Conservation (phyloP, 1,284 basidiomycete genomes). For the Singerocomus inundabilis region DNA sequence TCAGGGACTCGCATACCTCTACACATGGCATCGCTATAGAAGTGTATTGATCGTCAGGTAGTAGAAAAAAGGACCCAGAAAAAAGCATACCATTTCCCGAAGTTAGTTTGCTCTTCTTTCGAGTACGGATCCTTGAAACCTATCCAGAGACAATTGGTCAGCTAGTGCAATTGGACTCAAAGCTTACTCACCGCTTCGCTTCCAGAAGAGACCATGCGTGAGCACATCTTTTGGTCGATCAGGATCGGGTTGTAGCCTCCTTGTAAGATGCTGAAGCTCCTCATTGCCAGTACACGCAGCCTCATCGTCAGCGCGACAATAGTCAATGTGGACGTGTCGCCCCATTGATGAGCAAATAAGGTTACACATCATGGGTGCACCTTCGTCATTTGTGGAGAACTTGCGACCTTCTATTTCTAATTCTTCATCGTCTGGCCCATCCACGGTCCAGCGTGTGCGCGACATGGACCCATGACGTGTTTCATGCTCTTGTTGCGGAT, state of each 20-base stretch:
- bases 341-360: conserved; percentile 55
- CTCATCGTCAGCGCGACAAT: conserved; percentile 45
- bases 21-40: conserved; percentile 53
- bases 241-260: conserved; percentile 45
- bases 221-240: conserved; percentile 51
- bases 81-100: conserved; percentile 48
- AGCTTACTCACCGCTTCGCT: conserved; percentile 43
- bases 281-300: conserved; percentile 38
- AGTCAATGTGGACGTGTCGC: conserved; percentile 55
- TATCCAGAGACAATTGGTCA: conserved; percentile 3
- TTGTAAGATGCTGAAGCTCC: conserved; percentile 47
- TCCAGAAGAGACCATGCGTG: conserved; percentile 57
- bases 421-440: conserved; percentile 43
- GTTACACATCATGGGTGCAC: conserved; percentile 64
- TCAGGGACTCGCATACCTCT: conserved; percentile 10
- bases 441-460: conserved; percentile 52
- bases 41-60: neutral
- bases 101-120: conserved; percentile 49
- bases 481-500: conserved; percentile 58
- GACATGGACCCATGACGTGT: conserved; percentile 67
- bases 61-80: neutral
- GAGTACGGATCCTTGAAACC: conserved; percentile 54
- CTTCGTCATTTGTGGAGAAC: conserved; percentile 56
- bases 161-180: neutral
- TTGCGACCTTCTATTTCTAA: conserved; percentile 55